Evolutionary conservation across 208 protist species (phyloP), one percentile per base, ranked within the genome.

Genomic region (Crithidia thermophila): DNA sequence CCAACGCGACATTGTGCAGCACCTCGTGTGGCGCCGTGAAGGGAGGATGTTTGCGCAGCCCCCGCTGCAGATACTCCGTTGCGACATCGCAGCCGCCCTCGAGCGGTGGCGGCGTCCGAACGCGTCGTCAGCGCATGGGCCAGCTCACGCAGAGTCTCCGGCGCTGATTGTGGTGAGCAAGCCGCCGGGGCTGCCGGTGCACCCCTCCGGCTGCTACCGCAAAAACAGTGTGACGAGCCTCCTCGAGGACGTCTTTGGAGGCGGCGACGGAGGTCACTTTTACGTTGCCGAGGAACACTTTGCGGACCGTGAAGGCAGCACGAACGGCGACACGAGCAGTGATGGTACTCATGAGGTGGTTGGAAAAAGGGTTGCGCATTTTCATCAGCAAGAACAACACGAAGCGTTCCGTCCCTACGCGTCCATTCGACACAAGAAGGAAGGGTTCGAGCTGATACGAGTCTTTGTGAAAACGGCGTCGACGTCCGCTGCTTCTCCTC

Each of bases 11-110:
- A 65, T 71, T 1, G 77, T 99, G 21, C 42, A 71, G 14, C 96
- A 99, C 65, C 56, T 66, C 2, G 83, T 98, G 14, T 94, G 96
- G 66, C 92, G 96, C 9, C 93, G 94, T n/a, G 97, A 99, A 71
- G 93, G 90, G 4, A 89, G 90, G 0, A 91, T 98, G n/a, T 77
- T 83, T 9, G 87, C 77, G 6, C 78, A 64, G 14, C 93, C 53
- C 7, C 82, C 79, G 9, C 21, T 90, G 30, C 62, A 83, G 33
- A 67, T 95, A 30, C 23, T 90, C 2, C 81, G 81, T 39, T 90
- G 77, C 62, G 76, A 88, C 47, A 39, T 71, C 16, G 27, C 59
- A 6, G 25, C 37, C 4, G 43, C 56, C 25, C 11, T 33, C 0
- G 28, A 31, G 20, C 23, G 64, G 1, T 37, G 10, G 5, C 23